Conservation (phyloP, 2,329 filamentous ascomycete genomes). For the Penicillium italicum region DNA sequence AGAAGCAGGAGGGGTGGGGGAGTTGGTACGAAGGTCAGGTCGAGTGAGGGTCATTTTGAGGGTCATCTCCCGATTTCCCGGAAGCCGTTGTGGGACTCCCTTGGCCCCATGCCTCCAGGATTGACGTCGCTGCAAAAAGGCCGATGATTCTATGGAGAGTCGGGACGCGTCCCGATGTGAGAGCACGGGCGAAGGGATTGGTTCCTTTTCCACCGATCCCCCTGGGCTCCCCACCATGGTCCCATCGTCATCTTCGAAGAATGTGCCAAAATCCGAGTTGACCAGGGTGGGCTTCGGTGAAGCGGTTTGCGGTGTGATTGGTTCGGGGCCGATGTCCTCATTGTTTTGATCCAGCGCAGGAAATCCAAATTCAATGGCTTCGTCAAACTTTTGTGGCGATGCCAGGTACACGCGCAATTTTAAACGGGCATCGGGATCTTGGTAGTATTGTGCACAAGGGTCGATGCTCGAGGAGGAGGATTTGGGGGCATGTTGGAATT, state of each 20-base stretch:
- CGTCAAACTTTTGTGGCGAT: constrained; percentile 91
- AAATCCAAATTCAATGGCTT: constrained; percentile 91
- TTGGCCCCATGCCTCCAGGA: constrained; percentile 27
- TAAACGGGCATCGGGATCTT: constrained; percentile 80
- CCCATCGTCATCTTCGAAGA: constrained; percentile 50
- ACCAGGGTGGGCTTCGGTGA: constrained; percentile 33
- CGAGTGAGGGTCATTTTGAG: constrained; percentile 91
- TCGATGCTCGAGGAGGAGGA: constrained; percentile 59
- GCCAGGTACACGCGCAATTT: constrained; percentile 83
- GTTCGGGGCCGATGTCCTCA: constrained; percentile 24
- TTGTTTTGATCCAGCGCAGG: constrained; percentile 48
- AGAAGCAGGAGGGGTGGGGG: constrained; percentile 45
- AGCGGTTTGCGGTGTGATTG: constrained; percentile 26
- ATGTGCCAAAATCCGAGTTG: constrained; percentile 48
- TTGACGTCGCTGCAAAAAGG: constrained; percentile 14
- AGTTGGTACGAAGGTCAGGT: constrained; percentile 66
- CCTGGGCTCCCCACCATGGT: constrained; percentile 37
- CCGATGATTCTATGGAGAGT: constrained; percentile 16
- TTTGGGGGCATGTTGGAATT: constrained; percentile 54
- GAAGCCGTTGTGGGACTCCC: constrained; percentile 50
- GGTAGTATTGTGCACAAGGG: constrained; percentile 74
- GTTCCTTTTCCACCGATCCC: constrained; percentile 22
- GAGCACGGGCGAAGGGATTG: constrained; percentile 19
- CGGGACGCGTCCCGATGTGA: constrained; percentile 10
- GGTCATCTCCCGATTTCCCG: constrained; percentile 81